Percentiles rank a stretch among this genome's conserved stretches.
Conservation (phyloP, 2,329 filamentous ascomycete genomes). For the Talaromyces sp. region DNA sequence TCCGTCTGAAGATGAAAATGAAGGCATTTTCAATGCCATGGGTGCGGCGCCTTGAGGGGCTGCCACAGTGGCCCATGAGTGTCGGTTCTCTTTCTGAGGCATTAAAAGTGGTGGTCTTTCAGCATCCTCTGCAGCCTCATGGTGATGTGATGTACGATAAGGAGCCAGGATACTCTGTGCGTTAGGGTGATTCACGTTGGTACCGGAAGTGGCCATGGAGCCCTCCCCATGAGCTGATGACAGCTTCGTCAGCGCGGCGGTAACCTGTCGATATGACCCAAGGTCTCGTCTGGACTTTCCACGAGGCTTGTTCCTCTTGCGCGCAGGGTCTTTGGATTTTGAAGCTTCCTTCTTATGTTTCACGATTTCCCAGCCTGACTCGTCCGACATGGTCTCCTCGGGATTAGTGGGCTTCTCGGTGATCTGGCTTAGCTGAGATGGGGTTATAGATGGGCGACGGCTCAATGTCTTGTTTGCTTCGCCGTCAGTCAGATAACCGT, state of each 20-base stretch:
- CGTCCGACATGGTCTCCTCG: constrained; percentile 7
- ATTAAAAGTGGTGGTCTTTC: constrained; percentile 1
- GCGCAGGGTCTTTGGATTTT: constrained; percentile 9
- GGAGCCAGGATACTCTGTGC: constrained; percentile 34
- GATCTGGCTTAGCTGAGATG: constrained; percentile 21
- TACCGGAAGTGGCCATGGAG: constrained; percentile 20
- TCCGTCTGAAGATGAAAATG: neutral
- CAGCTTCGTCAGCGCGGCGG: constrained; percentile 18
- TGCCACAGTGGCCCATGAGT: constrained; percentile 30
- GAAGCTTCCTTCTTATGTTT: constrained; percentile 13
- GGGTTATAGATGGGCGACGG: constrained; percentile 20
- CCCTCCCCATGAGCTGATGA: constrained; percentile 25
- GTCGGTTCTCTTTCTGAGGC: constrained; percentile 21
- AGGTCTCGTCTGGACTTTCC: constrained; percentile 6
- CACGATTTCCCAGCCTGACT: constrained; percentile 29
- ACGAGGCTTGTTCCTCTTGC: constrained; percentile 6
- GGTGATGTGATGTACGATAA: constrained; percentile 32
- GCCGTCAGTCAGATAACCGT: constrained; percentile 29
- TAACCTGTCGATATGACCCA: constrained; percentile 17
- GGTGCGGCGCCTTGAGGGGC: constrained; percentile 16
- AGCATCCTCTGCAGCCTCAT: constrained; percentile 10
- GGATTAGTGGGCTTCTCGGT: constrained; percentile 20
- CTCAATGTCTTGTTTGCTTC: constrained; percentile 18
- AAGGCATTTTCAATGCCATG: constrained; percentile 12
- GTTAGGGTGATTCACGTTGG: constrained; percentile 23